A percentile compares a stretch with the other conserved stretches of the same genome.
These are phyloP conservation scores for Acrodontium crateriforme DNA, from an alignment of 2,329 filamentous ascomycete species.

Conservation along the genomic window DNA sequence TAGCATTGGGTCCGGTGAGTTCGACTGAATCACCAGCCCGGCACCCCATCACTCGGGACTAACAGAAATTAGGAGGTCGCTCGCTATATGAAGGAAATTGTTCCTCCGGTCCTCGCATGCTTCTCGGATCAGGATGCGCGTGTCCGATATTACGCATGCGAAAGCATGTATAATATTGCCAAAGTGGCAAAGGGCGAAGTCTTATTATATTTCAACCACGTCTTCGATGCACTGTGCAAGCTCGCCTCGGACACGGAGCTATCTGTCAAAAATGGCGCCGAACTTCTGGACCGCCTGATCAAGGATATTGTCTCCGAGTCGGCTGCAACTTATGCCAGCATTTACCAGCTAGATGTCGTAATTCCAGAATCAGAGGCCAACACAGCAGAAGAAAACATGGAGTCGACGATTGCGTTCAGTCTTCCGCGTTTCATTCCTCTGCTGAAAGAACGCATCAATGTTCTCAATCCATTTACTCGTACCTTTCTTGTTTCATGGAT, in stretches of 20 bases:
- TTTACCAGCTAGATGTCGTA: slow-evolving; percentile 47
- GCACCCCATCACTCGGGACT: slow-evolving; percentile 3
- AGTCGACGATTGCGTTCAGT: slow-evolving; percentile 80
- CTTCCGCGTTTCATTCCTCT: slow-evolving; percentile 82
- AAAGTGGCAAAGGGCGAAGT: slow-evolving; percentile 99
- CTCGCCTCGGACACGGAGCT: slow-evolving; percentile 90
- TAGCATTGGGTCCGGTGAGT: slow-evolving; percentile 80
- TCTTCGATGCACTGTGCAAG: slow-evolving; percentile 95
- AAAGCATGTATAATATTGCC: slow-evolving; percentile 99
- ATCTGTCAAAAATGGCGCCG: slow-evolving; percentile 95
- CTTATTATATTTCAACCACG: slow-evolving; percentile 91
- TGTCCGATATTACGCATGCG: slow-evolving; percentile 94
- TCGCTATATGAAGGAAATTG: slow-evolving; percentile 81
- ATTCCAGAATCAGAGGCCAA: slow-evolving; percentile 29
- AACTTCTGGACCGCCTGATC: slow-evolving; percentile 83
- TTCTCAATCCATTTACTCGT: slow-evolving; percentile 85
- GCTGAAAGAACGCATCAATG: slow-evolving; percentile 84
- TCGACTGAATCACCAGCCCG: slow-evolving; percentile 1
- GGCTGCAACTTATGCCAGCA: slow-evolving; percentile 83
- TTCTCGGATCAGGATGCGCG: slow-evolving; percentile 97
- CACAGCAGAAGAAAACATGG: slow-evolving; percentile 22
- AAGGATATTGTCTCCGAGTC: slow-evolving; percentile 96
- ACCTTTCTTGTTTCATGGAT: slow-evolving; percentile 97
- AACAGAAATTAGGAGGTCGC: slow-evolving; percentile 61
- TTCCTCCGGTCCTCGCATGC: slow-evolving; percentile 90